Evolutionary conservation across 176 grass and related monocot genomes (phyloP), one percentile per base, ranked within the genome.

Genomic region (Puya raimondii): DNA sequence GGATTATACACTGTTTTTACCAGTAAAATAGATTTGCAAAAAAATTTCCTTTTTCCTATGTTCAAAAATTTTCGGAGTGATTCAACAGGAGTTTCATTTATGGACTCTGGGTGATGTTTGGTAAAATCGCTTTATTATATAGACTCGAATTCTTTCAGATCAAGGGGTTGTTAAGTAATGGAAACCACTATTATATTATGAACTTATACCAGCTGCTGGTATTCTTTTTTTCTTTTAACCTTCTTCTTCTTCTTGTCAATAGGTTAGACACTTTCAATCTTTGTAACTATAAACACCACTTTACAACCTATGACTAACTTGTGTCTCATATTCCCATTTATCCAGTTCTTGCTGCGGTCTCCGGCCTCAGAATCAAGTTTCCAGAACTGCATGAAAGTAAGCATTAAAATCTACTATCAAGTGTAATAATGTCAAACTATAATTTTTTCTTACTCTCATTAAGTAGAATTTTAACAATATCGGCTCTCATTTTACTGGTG

Each of bases 301-400:
- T 15, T 58, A 0, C 56, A 61, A 61, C 56, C 21, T 66, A 48
- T 66, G 61, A 80, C 74, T 83, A 67, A 91, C 50, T 65, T 58
- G 42, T 73, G 48, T 74, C 20, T 51, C 58, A 12, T 51, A 5
- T 72, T 69, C 47, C 23, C 47, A 23, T 84, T 67, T 63, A 14
- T 76, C 49, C 51, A 91, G 88, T 96, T 49, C 22, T 91, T 1
- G 83, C 88, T 9, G 92, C 92, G 47, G 85, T 91, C 53, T 91
- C 92, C 73, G 92, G 92, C 63, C 88, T 96, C 21, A 84, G 79
- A 78, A 85, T 87, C 16, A 96, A 91, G 70, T 81, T 84, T 73
- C 92, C 92, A 47, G 80, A 76, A 69, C 73, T 96, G 53, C 88
- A 96, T 78, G 85, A 96, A 84, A 91, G 92, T 96, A 91, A 91